Evolutionary conservation across 805 yeast species (phyloP), one percentile per base, ranked within the genome.

Genomic region (Millerago galiae): DNA sequence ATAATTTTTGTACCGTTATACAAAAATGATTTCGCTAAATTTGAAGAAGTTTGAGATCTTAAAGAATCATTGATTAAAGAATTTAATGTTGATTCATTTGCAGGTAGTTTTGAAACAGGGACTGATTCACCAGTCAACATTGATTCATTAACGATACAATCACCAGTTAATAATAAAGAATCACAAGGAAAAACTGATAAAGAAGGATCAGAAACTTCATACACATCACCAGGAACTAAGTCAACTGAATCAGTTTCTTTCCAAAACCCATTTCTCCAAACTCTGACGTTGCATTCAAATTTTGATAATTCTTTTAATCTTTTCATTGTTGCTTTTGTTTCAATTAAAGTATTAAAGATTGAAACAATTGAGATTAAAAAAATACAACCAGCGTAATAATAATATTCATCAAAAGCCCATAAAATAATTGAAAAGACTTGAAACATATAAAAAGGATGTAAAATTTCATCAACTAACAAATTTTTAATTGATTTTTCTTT

Each of bases 91-190:
- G 81, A 89, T 13, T 74, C 71, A 1, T 72, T 65, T 2, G 93
- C 87, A 2, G 85, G 74, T 10, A 70, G 48, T 60, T 93, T 93
- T 0, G 96, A 77, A 3, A 93, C 96, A 0, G 99, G 99, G 1
- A 93, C 97, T 40, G 96, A 88, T 61, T 93, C 99, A 32, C 99
- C 99, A 0, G 99, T 93, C 16, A 93, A 71, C 96, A 93, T 93
- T 6, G 97, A 85, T 59, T 93, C 99, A 61, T 93, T 93, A n/a
- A 93, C 84, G 42, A 93, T 89, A 59, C 95, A 86, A 58, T 90
- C 98, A 40, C 99, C 99, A 28, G 89, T 77, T 15, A 91, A 65
- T 38, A 93, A 68, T 11, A 93, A 62, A 1, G 95, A 83, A 62
- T 93, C 99, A 58, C 96, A 89, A 0, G 99, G 99, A 37, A 91